A percentile compares a stretch with the other conserved stretches of the same genome.
These are phyloP conservation scores for Pythium phragmiticola DNA, from an alignment of 352 stramenopile genomes.

Conservation along the genomic window DNA sequence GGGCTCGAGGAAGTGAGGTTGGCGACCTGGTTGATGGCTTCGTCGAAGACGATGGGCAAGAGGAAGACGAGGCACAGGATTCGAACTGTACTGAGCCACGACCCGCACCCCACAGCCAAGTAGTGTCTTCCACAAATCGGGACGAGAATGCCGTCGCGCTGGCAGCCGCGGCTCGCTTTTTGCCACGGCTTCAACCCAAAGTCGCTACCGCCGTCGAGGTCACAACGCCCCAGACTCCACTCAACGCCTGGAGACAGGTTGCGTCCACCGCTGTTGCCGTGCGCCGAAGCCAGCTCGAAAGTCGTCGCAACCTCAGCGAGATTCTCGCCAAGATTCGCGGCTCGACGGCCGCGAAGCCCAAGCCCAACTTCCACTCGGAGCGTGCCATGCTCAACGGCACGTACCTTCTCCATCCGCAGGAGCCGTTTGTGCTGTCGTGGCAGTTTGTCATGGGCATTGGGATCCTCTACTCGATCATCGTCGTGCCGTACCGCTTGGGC, in stretches of 20 bases:
- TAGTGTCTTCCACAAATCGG: background rate
- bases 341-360: conserved; percentile 39
- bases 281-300: conserved; percentile 14
- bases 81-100: background rate
- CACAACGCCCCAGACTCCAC: background rate
- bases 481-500: conserved; percentile 87
- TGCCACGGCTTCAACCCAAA: conserved; percentile 8
- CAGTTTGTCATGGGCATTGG: conserved; percentile 69
- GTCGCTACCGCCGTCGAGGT: background rate
- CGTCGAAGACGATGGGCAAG: conserved; percentile 17
- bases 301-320: conserved; percentile 28
- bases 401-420: conserved; percentile 76
- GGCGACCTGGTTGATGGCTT: conserved; percentile 13
- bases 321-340: conserved; percentile 52
- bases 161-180: background rate
- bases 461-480: conserved; percentile 89
- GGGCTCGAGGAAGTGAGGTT: background rate
- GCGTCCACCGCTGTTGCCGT: conserved; percentile 2
- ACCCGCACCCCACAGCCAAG: background rate
- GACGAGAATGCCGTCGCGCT: background rate
- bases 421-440: conserved; percentile 65
- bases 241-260: conserved; percentile 11
- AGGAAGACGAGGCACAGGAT: conserved; percentile 1
- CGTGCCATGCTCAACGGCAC: conserved; percentile 59
- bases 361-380: conserved; percentile 52